Percentiles rank a stretch among this genome's conserved stretches.
phyloP scores from a whole-genome alignment of 495 filamentous ascomycete species.

The Lasiosphaeris hirsuta region DNA sequence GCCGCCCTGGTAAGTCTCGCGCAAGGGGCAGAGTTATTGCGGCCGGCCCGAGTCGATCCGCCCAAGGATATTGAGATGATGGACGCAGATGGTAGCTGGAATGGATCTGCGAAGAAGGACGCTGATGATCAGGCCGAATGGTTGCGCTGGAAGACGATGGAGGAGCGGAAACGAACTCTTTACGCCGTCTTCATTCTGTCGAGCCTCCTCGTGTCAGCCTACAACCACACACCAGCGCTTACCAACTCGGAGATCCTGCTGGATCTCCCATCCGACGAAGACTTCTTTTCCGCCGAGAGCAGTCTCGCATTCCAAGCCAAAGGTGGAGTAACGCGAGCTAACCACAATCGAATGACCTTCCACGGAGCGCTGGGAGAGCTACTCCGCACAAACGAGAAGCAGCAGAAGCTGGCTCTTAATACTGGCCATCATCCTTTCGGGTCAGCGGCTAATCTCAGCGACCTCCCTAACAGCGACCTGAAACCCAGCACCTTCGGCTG shows the following conservation, averaged over 20 bases:
- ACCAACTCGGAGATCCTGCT: conserved; percentile 93
- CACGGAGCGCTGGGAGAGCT: conserved; percentile 73
- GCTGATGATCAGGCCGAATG: conserved; percentile 77
- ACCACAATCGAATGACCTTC: conserved; percentile 68
- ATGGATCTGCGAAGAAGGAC: conserved; percentile 42
- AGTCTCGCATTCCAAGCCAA: conserved; percentile 72
- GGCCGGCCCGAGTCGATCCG: conserved; percentile 46
- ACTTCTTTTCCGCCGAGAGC: conserved; percentile 82
- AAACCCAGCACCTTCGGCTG: conserved; percentile 94
- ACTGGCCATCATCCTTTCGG: conserved; percentile 48
- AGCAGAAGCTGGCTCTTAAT: conserved; percentile 40
- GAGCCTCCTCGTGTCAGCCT: conserved; percentile 85
- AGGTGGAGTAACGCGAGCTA: conserved; percentile 63
- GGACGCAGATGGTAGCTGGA: conserved; percentile 50
- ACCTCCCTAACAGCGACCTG: conserved; percentile 61
- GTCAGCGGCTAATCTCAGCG: conserved; percentile 38
- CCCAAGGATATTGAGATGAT: conserved; percentile 40
- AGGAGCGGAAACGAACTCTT: conserved; percentile 92
- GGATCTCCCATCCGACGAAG: conserved; percentile 91
- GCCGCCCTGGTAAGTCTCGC: conserved; percentile 88
- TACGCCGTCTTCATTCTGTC: conserved; percentile 89
- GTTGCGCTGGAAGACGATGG: conserved; percentile 80
- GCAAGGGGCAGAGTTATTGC: conserved; percentile 74
- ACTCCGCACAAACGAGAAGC: conserved; percentile 73
- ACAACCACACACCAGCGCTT: conserved; percentile 85